These are phyloP conservation scores for Brassica nigra DNA, from an alignment of 345 rosid species.

Conservation along the genomic window DNA sequence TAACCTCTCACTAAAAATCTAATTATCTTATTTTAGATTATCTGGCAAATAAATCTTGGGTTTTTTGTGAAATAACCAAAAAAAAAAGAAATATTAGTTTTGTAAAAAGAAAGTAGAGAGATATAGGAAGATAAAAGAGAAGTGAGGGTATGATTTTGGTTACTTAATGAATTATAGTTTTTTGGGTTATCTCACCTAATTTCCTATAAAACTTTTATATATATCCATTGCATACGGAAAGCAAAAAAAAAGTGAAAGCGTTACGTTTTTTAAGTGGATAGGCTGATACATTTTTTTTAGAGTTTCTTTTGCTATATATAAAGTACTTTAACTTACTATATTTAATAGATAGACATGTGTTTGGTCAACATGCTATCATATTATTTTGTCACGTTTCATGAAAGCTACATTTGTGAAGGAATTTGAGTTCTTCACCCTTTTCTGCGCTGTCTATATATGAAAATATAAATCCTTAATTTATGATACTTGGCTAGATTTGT, in stretches of 20 bases:
- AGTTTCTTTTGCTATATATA: not conserved
- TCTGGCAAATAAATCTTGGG: no score
- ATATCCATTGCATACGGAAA: not conserved
- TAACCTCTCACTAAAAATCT: no score
- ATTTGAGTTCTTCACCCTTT: constrained; percentile 3
- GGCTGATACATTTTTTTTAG: not conserved
- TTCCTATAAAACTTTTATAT: no score
- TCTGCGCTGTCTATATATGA: not conserved
- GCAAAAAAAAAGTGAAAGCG: not conserved
- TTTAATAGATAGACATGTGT: constrained; percentile 5
- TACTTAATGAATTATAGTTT: no score
- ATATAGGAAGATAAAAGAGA: no score
- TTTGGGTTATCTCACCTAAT: no score
- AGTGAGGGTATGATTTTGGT: no score
- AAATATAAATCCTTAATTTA: not conserved
- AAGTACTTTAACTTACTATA: not conserved
- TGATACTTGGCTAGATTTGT: not conserved
- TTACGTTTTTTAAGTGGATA: not conserved
- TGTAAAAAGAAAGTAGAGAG: no score
- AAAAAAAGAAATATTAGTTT: no score
- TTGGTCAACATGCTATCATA: constrained; percentile 28
- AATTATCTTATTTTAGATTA: no score
- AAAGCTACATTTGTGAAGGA: constrained; percentile 36
- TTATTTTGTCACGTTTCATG: constrained; percentile 35
- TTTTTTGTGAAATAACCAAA: no score